These are phyloP conservation scores for Brasenia schreberi DNA, from an alignment of 164 flowering plant species.

Conservation along the genomic window DNA sequence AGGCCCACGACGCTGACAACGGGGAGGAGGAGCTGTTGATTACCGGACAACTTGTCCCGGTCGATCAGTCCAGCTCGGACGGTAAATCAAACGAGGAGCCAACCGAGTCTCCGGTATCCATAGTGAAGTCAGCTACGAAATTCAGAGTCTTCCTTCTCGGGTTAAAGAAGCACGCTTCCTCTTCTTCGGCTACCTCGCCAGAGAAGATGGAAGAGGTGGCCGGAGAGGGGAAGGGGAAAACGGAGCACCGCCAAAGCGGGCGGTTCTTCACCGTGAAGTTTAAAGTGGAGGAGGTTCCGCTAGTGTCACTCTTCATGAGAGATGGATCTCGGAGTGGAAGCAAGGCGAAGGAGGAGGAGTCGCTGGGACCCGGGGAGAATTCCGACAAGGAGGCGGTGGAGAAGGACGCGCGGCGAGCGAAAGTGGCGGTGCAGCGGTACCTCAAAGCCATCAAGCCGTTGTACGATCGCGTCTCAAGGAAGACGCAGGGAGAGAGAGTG, in stretches of 20 bases:
- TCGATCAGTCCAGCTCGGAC: constrained; percentile 19
- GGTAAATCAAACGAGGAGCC: neutral
- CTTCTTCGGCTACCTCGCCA: neutral
- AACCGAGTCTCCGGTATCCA: constrained; percentile 23
- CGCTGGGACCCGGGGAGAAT: constrained; percentile 2
- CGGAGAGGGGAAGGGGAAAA: neutral
- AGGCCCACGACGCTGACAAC: constrained; percentile 41
- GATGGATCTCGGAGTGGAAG: constrained; percentile 28
- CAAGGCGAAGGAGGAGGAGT: constrained; percentile 10
- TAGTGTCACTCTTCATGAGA: constrained; percentile 49
- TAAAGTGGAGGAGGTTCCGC: constrained; percentile 66
- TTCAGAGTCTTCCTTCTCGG: constrained; percentile 57
- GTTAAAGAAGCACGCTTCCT: constrained; percentile 33
- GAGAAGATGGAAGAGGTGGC: constrained; percentile 8
- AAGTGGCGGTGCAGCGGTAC: constrained; percentile 55
- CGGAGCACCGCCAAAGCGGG: constrained; percentile 5
- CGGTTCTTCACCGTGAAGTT: constrained; percentile 62
- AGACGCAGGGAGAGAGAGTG: constrained; percentile 38
- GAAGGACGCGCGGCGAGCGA: constrained; percentile 27
- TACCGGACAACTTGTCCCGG: constrained; percentile 49
- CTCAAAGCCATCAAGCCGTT: constrained; percentile 75
- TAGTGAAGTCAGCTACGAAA: constrained; percentile 49
- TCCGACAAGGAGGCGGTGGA: constrained; percentile 3
- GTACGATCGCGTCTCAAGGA: constrained; percentile 47
- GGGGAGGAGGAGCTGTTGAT: constrained; percentile 36